Evolutionary conservation across 2,329 filamentous ascomycete species (phyloP).

Genomic region (Fusarium verticillioides): DNA sequence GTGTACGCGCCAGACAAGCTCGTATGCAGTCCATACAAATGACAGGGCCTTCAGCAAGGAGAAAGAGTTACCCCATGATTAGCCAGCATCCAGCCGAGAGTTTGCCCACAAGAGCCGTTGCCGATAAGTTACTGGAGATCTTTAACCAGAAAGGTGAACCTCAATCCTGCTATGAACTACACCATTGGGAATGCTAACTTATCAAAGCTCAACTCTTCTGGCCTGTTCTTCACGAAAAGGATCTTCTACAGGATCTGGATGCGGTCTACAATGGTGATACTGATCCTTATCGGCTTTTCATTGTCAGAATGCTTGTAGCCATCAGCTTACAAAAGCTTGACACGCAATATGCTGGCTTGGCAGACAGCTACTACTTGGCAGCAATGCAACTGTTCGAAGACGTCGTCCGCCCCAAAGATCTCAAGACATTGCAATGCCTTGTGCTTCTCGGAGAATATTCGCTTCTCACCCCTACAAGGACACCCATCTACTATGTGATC

Average conservation of each 20-base stretch:
- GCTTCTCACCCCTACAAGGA: constrained; percentile 88
- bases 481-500: constrained; percentile 92
- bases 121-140: constrained; percentile 82
- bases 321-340: constrained; percentile 95
- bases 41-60: constrained; percentile 66
- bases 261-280: constrained; percentile 80
- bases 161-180: background rate
- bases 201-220: constrained; percentile 83
- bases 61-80: constrained; percentile 90
- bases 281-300: constrained; percentile 88
- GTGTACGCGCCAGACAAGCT: constrained; percentile 67
- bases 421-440: constrained; percentile 91
- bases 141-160: constrained; percentile 83
- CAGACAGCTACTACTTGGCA: constrained; percentile 93
- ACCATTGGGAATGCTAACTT: constrained; percentile 21
- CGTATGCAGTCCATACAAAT: constrained; percentile 70
- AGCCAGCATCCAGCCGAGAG: constrained; percentile 83
- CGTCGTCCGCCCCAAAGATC: constrained; percentile 86
- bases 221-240: constrained; percentile 85
- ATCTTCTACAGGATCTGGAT: constrained; percentile 79
- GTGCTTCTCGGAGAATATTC: constrained; percentile 91
- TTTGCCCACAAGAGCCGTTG: constrained; percentile 78
- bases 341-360: constrained; percentile 88
- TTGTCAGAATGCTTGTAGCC: constrained; percentile 90
- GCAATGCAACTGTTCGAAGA: constrained; percentile 87